Evolutionary conservation across 2,329 filamentous ascomycete species (phyloP).

Genomic region (Colletotrichum scovillei): DNA sequence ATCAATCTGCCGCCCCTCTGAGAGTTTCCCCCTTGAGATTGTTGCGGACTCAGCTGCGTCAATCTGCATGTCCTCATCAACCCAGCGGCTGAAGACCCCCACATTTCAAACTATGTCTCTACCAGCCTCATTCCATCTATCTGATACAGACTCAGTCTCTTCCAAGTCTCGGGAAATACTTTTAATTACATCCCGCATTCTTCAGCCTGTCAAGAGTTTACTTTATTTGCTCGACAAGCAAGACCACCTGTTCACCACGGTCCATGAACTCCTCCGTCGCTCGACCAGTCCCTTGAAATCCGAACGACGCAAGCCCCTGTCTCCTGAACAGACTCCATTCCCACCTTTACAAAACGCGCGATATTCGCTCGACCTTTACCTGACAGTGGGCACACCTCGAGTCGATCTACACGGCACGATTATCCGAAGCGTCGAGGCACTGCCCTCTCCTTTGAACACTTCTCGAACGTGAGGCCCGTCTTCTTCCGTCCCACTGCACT

Average conservation of each 20-base stretch:
- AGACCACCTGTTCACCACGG: background rate
- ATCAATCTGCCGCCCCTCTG: background rate
- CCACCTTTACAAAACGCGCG: constrained; percentile 6
- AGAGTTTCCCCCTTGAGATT: background rate
- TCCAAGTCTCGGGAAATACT: background rate
- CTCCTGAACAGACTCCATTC: background rate
- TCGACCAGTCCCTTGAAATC: background rate
- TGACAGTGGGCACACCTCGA: background rate
- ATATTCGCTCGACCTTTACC: background rate
- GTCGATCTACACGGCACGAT: constrained; percentile 20
- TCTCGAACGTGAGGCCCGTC: background rate
- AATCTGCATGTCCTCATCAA: constrained; percentile 16
- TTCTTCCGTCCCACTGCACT: background rate
- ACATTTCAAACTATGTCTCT: constrained; percentile 18
- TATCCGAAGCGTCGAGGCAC: background rate
- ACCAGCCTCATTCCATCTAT: constrained; percentile 14
- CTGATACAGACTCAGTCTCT: constrained; percentile 2
- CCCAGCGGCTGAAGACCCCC: constrained; percentile 18
- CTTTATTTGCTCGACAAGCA: background rate
- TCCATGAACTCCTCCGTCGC: background rate
- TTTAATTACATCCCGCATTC: background rate
- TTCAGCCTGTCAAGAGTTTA: background rate
- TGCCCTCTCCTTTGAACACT: background rate
- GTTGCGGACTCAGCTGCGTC: background rate
- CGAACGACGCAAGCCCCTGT: constrained; percentile 12